Evolutionary conservation across 2,329 filamentous ascomycete species (phyloP).

Genomic region (Epichloe hybrida): DNA sequence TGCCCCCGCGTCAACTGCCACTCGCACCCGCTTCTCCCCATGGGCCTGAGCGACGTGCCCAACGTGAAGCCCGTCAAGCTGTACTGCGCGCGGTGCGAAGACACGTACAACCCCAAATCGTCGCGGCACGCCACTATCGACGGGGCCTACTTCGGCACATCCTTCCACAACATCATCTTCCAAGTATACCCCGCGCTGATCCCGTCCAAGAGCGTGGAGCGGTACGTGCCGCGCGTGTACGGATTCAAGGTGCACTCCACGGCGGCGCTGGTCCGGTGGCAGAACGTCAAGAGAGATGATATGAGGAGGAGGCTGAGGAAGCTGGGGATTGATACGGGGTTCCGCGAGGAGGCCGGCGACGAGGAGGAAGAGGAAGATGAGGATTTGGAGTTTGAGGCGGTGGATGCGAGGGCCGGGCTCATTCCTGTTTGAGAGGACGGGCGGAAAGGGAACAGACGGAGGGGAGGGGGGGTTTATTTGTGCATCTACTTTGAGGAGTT

Average conservation of each 20-base stretch:
- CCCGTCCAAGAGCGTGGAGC: conserved; percentile 69
- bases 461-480: too few species aligned
- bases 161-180: conserved; percentile 98
- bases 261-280: conserved; percentile 83
- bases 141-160: conserved; percentile 94
- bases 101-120: conserved; percentile 97
- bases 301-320: conserved; percentile 65
- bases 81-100: conserved; percentile 94
- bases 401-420: conserved; percentile 18
- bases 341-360: conserved; percentile 56
- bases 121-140: conserved; percentile 91
- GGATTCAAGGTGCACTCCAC: conserved; percentile 91
- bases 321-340: conserved; percentile 65
- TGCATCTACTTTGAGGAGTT: too few species aligned
- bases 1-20: conserved; percentile 94
- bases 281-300: conserved; percentile 65
- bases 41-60: conserved; percentile 83
- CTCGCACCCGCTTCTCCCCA: conserved; percentile 82
- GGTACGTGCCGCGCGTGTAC: conserved; percentile 83
- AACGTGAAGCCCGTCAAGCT: conserved; percentile 87
- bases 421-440: conserved; percentile 6
- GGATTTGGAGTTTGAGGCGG: conserved; percentile 27
- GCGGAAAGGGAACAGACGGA: background rate
- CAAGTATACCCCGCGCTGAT: conserved; percentile 90
- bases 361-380: conserved; percentile 49